Conservation (phyloP, 208 protist genomes). For the Leishmania amazonensis region DNA sequence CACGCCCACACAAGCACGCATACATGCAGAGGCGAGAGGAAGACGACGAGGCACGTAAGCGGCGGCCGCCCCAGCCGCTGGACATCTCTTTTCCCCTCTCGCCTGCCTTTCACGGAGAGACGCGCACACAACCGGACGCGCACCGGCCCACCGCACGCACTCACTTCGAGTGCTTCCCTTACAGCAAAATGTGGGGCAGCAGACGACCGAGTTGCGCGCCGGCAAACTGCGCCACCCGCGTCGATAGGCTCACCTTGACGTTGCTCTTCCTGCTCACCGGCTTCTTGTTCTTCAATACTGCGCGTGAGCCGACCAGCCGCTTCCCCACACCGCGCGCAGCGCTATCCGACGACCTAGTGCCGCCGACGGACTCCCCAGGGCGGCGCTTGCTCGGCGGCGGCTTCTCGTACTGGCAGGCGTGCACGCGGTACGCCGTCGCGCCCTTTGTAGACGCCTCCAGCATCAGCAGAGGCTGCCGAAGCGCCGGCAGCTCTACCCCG, state of each 20-base stretch:
- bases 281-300: constrained; percentile 29
- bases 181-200: constrained; percentile 65
- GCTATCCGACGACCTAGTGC: constrained; percentile 16
- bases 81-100: not conserved
- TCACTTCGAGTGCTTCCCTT: not conserved
- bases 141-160: not conserved
- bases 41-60: not conserved
- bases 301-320: constrained; percentile 32
- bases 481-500: constrained; percentile 44
- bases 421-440: constrained; percentile 51
- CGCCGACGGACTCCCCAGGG: constrained; percentile 18
- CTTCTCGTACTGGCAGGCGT: constrained; percentile 50
- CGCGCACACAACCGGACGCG: not conserved
- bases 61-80: not conserved
- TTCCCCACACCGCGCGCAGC: constrained; percentile 37
- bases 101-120: not conserved
- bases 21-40: not conserved
- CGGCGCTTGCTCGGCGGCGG: constrained; percentile 65
- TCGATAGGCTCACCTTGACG: constrained; percentile 40
- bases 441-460: constrained; percentile 48
- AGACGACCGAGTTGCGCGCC: constrained; percentile 47
- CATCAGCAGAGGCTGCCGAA: constrained; percentile 65
- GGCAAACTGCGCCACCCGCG: constrained; percentile 46
- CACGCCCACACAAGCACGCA: no score
- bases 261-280: constrained; percentile 15